Evolutionary conservation across 1,284 basidiomycete species (phyloP).

Genomic region (Megacollybia platyphylla): DNA sequence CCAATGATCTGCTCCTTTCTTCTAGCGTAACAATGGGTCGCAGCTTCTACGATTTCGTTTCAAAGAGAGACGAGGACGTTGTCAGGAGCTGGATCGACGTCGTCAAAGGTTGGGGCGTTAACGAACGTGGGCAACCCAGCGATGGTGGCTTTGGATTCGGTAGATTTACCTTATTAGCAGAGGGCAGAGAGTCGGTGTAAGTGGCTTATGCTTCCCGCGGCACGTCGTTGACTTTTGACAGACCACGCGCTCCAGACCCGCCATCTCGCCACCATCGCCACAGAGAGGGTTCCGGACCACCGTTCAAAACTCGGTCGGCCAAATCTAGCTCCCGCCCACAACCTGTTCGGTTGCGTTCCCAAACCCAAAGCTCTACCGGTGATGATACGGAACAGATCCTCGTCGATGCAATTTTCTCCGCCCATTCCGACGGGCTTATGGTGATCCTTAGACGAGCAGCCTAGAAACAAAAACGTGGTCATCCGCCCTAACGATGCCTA

Average conservation of each 20-base stretch:
- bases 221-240: constrained; percentile 5
- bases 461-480: constrained; percentile 1
- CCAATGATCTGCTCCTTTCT: constrained; percentile 53
- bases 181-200: constrained; percentile 49
- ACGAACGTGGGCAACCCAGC: constrained; percentile 65
- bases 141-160: constrained; percentile 74
- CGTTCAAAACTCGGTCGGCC: constrained; percentile 1
- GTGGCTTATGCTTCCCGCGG: constrained; percentile 5
- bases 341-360: constrained; percentile 1
- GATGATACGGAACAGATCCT: constrained; percentile 21
- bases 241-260: constrained; percentile 19
- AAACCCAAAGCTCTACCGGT: constrained; percentile 10
- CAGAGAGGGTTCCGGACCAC: constrained; percentile 11
- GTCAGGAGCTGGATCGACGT: constrained; percentile 60
- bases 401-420: constrained; percentile 71
- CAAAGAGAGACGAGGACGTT: constrained; percentile 41
- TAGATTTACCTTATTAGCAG: constrained; percentile 40
- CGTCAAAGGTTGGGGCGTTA: constrained; percentile 69
- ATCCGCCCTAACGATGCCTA: neutral
- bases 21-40: constrained; percentile 44
- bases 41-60: constrained; percentile 66
- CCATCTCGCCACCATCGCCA: constrained; percentile 10
- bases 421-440: constrained; percentile 69
- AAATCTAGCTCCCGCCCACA: constrained; percentile 3
- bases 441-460: constrained; percentile 47